Conservation (phyloP, 345 rosid genomes). For the Pistacia vera region DNA sequence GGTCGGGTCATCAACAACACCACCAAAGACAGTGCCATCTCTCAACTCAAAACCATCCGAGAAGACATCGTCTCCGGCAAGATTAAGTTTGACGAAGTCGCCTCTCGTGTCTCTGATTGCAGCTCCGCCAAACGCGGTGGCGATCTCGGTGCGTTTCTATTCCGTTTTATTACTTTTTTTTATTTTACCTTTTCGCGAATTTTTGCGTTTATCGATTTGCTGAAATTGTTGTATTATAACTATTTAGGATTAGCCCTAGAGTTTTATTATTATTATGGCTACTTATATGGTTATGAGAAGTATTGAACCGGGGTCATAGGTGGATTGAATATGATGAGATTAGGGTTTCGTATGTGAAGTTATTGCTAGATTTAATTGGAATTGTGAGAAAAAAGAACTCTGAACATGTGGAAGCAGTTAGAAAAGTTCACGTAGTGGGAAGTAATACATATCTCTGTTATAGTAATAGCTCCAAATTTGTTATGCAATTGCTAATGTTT, state of each 20-base stretch:
- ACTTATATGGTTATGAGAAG: not conserved
- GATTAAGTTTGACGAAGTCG: conserved; percentile 76
- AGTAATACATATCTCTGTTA: not conserved
- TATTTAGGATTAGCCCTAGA: too few relatives aligned
- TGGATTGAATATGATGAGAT: not conserved
- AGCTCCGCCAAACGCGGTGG: conserved; percentile 99
- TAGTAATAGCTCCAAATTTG: not conserved
- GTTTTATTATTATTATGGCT: not conserved
- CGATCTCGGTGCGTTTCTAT: conserved; percentile 67
- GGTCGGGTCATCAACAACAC: conserved; percentile 70
- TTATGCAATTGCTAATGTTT: not conserved
- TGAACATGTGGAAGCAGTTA: not conserved
- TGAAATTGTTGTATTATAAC: too few relatives aligned
- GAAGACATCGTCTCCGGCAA: conserved; percentile 83
- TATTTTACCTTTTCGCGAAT: not conserved
- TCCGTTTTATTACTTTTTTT: too few relatives aligned
- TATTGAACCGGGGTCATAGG: not conserved
- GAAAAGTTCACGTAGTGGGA: not conserved
- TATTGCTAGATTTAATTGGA: not conserved
- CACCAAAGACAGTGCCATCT: conserved; percentile 70
- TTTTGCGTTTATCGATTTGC: not conserved
- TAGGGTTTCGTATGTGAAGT: not conserved
- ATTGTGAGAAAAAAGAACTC: not conserved
- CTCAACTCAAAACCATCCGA: conserved; percentile 67
- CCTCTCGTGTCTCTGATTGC: conserved; percentile 83